A percentile compares a stretch with the other conserved stretches of the same genome.
Evolutionary conservation across 768 basidiomycete species (phyloP).

Genomic region (Mycena pura): DNA sequence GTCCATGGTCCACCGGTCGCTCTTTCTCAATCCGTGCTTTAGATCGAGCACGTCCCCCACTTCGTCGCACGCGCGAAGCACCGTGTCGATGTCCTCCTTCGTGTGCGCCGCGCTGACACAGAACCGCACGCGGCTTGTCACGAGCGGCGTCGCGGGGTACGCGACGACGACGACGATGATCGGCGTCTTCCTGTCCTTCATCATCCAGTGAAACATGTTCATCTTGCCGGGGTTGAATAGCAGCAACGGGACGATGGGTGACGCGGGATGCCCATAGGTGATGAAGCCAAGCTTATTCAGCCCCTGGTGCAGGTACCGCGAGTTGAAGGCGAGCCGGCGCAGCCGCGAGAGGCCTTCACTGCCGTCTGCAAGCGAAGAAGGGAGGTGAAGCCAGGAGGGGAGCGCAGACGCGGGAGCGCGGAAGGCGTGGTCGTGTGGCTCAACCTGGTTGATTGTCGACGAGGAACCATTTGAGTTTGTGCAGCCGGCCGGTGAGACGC

Average conservation of each 20-base stretch:
- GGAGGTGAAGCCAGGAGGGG: constrained; percentile 81
- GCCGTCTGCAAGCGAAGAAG: constrained; percentile 79
- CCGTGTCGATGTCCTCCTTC: constrained; percentile 91
- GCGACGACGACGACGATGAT: constrained; percentile 91
- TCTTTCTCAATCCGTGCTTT: constrained; percentile 68
- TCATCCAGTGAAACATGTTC: constrained; percentile 88
- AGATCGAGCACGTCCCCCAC: constrained; percentile 89
- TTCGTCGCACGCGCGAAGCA: constrained; percentile 90
- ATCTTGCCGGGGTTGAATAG: constrained; percentile 95
- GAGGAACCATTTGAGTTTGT: constrained; percentile 33
- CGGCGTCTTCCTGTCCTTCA: constrained; percentile 81
- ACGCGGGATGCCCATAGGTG: constrained; percentile 90
- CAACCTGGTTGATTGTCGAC: constrained; percentile 41
- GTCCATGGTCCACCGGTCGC: constrained; percentile 81
- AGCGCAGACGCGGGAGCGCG: constrained; percentile 69
- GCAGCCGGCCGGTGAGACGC: constrained; percentile 54
- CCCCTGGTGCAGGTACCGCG: constrained; percentile 87
- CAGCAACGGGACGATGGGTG: constrained; percentile 92
- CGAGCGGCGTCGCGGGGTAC: constrained; percentile 90
- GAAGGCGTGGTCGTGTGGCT: constrained; percentile 60
- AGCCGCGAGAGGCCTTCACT: constrained; percentile 83
- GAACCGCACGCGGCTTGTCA: constrained; percentile 89
- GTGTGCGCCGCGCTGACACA: constrained; percentile 95
- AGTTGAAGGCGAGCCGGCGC: constrained; percentile 92
- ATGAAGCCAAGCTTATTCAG: constrained; percentile 95